Base-by-base conservation (phyloP, 2,329 filamentous ascomycete species). In the Pseudocercospora musae region DNA sequence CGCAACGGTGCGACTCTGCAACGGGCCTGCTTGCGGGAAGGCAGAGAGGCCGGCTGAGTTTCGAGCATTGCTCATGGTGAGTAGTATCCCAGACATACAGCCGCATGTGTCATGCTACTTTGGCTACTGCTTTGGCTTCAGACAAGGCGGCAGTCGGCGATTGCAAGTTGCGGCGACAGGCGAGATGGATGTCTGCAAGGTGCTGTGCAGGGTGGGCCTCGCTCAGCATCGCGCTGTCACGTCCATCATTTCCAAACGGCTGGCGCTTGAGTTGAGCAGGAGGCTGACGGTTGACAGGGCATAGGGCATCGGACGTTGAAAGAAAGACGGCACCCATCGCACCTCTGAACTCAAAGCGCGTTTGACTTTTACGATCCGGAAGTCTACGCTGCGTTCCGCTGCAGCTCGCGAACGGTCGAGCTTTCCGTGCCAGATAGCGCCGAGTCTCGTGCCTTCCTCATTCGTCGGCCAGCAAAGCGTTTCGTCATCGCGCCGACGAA, bases 381-480 rank as follows among this genome's bases (percentile, higher is more conserved):
- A 60, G 33, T 62, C 62, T 57, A 58, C 62, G 62, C 57, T 52
- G 57, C 60, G 49, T 49, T 52, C 59, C 65, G 54, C 59, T 62
- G 59, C 54, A 62, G 29, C 15, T 54, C 18, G 29, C n/a, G 50
- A 50, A 50, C 57, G 29, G 57, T 21, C 33, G 46, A 9, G 20
- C 37, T 18, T 48, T 48, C 54, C n/a, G n/a, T n/a, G n/a, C n/a
- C n/a, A n/a, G n/a, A n/a, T n/a, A n/a, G 54, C 37, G 21, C 54
- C 48, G 21, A 18, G 15, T 55, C 57, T 54, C 60, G 42, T 33
- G 48, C 18, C 57, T 58, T 57, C 62, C 57, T 59, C 52, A 64
- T 66, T 69, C 64, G 66, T 63, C 59, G 57, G 46, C 63, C 68
- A 68, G 68, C 68, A 66, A 68, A 37, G 20, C 8, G 11, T 58